A percentile compares a stretch with the other conserved stretches of the same genome.
phyloP scores from a whole-genome alignment of 768 basidiomycete species.

The Cystofilobasidium ferigula region DNA sequence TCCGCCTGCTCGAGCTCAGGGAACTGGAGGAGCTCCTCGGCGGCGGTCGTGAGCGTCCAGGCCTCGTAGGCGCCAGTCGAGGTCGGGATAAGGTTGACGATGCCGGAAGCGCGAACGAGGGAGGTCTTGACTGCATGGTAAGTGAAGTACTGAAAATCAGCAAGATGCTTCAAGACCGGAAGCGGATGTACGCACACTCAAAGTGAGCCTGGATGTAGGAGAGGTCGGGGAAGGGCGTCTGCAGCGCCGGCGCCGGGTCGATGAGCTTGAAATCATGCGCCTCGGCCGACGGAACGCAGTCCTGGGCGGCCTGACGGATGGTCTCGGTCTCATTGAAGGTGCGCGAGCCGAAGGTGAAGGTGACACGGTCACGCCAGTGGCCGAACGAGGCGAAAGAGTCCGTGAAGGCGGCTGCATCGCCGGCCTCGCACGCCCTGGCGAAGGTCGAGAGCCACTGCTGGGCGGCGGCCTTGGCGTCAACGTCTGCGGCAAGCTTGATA shows the following conservation, averaged over 20 bases:
- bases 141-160: conserved; percentile 30
- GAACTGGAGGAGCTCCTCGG: conserved; percentile 48
- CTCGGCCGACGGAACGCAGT: not conserved
- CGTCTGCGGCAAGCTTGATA: not conserved
- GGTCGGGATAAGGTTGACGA: conserved; percentile 49
- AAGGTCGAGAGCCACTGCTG: not conserved
- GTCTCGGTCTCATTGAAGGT: conserved; percentile 45
- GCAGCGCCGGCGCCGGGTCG: conserved; percentile 26
- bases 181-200: conserved; percentile 42
- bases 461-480: not conserved
- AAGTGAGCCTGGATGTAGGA: conserved; percentile 52
- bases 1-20: conserved; percentile 48
- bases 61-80: conserved; percentile 49
- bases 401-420: not conserved
- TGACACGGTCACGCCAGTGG: conserved; percentile 51
- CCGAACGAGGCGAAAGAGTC: not conserved
- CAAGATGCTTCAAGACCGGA: conserved; percentile 29
- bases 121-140: conserved; percentile 31
- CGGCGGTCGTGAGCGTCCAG: conserved; percentile 50
- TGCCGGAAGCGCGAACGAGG: conserved; percentile 46
- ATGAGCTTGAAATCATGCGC: conserved; percentile 25
- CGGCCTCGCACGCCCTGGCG: not conserved
- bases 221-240: conserved; percentile 40
- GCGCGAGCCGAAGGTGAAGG: conserved; percentile 55
- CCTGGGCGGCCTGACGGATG: conserved; percentile 35